Evolutionary conservation across 2,329 filamentous ascomycete genomes (phyloP).

Genomic region (Talaromyces piceae): DNA sequence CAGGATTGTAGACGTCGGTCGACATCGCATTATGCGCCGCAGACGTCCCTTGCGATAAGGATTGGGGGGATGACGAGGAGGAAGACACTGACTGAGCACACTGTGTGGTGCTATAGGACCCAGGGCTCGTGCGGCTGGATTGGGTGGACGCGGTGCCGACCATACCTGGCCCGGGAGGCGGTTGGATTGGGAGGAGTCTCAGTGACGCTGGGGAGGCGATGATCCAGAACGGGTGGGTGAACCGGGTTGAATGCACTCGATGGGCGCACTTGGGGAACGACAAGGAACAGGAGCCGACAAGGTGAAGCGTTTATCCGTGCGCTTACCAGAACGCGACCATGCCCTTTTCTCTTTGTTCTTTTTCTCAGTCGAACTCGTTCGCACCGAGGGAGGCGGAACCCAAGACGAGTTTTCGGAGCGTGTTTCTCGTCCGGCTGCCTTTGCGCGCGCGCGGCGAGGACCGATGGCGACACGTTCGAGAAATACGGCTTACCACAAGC

Average conservation of each 20-base stretch:
- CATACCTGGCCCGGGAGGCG: slow-evolving; percentile 26
- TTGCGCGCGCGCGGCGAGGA: not conserved
- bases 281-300: not conserved
- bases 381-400: not conserved
- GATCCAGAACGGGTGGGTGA: not conserved
- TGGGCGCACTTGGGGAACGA: not conserved
- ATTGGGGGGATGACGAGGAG: slow-evolving; percentile 31
- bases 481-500: no score
- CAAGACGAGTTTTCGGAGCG: not conserved
- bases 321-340: slow-evolving; percentile 1
- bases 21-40: slow-evolving; percentile 38
- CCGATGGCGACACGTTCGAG: slow-evolving; percentile 1
- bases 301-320: not conserved
- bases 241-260: not conserved
- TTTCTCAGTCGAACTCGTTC: no score
- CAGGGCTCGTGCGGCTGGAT: slow-evolving; percentile 36
- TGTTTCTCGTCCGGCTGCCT: not conserved
- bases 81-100: slow-evolving; percentile 34
- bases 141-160: slow-evolving; percentile 35
- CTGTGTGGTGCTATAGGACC: slow-evolving; percentile 32
- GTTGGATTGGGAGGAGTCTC: not conserved
- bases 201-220: not conserved
- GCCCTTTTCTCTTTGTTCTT: not conserved
- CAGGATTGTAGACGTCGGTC: slow-evolving; percentile 36
- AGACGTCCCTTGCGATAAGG: slow-evolving; percentile 28